Base-by-base conservation (phyloP, 495 filamentous ascomycete genomes). In the Aspergillus ostianus region DNA sequence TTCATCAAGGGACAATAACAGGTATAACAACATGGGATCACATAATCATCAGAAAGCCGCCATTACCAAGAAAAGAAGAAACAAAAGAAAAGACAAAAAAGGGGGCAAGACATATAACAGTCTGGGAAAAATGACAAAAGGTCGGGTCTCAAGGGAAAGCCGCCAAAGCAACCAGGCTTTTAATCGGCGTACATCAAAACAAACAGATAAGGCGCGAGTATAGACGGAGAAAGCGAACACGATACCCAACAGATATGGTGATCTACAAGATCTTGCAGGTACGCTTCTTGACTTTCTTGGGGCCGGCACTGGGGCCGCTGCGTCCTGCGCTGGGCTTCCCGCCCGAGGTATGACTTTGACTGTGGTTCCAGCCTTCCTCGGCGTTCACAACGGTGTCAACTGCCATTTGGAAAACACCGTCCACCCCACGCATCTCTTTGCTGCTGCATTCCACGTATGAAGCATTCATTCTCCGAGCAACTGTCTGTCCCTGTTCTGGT, bases 381-480 rank as follows among this genome's bases (percentile, higher is more conserved):
- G 71, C 64, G 6, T 68, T 66, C 23, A 98, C 89, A 15, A 92
- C 92, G 51, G 88, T 91, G 64, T 91, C 87, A 67, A 98, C 92
- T 15, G 94, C 94, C 47, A 83, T 77, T 64, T 92, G 85, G 72
- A 98, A 98, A 65, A 98, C 92, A 62, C 97, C 92, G 67, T 98
- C 90, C 29, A 98, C 93, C 53, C 94, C 94, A 41, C 77, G 84
- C 90, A 94, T 93, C 75, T 98, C 95, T 76, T 98, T 98, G 75
- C 89, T 93, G 67, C 91, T 96, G 83, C 94, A 98, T 77, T 98
- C 94, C 79, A 96, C 91, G 76, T 98, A 98, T 53, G 85, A 83
- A 27, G 94, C 94, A 52, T 88, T 88, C 94, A 98, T 98, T 71
- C 90, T 90, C 63, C 84, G 80, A 41, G 94, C 93, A 41, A 98